Percentiles rank a stretch among this genome's conserved stretches.
These are phyloP conservation scores for Boletus subcaerulescens DNA, from an alignment of 768 basidiomycete genomes.

Conservation along the genomic window DNA sequence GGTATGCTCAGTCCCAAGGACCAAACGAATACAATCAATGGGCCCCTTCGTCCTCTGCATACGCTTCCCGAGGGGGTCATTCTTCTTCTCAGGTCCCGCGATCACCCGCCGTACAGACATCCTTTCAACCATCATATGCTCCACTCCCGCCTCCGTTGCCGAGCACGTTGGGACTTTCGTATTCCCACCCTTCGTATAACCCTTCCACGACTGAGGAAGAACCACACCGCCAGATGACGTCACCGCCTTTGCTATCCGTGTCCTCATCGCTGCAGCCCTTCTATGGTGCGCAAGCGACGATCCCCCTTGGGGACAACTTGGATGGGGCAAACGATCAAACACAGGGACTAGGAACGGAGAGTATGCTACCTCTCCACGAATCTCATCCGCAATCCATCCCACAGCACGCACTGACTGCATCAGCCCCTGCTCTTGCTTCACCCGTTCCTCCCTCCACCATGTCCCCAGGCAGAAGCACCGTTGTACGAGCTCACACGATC, in stretches of 20 bases:
- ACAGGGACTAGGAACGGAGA: slow-evolving; percentile 7
- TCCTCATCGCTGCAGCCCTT: slow-evolving; percentile 11
- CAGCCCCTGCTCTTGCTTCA: slow-evolving; percentile 15
- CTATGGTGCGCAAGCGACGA: slow-evolving; percentile 8
- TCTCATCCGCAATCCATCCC: slow-evolving; percentile 16
- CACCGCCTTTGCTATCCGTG: slow-evolving; percentile 4
- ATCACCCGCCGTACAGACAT: slow-evolving; percentile 26
- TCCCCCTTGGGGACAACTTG: slow-evolving; percentile 4
- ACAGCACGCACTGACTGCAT: slow-evolving; percentile 14
- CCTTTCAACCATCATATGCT: slow-evolving; percentile 29
- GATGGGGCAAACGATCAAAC: slow-evolving; percentile 15
- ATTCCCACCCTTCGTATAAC: slow-evolving; percentile 12
- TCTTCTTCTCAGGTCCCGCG: slow-evolving; percentile 25
- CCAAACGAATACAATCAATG: slow-evolving; percentile 34
- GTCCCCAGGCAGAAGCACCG: slow-evolving; percentile 15
- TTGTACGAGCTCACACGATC: slow-evolving; percentile 30
- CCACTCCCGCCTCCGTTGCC: slow-evolving; percentile 20
- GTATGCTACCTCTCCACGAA: slow-evolving; percentile 3
- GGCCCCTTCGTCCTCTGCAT: slow-evolving; percentile 21
- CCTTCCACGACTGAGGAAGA: slow-evolving; percentile 12
- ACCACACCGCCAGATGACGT: slow-evolving; percentile 11
- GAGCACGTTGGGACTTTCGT: slow-evolving; percentile 12
- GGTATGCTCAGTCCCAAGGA: slow-evolving; percentile 30
- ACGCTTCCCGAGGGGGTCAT: slow-evolving; percentile 16
- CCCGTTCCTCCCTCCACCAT: slow-evolving; percentile 16